Base-by-base conservation (phyloP, 2,329 filamentous ascomycete species). In the Rhinocladiella mackenziei region DNA sequence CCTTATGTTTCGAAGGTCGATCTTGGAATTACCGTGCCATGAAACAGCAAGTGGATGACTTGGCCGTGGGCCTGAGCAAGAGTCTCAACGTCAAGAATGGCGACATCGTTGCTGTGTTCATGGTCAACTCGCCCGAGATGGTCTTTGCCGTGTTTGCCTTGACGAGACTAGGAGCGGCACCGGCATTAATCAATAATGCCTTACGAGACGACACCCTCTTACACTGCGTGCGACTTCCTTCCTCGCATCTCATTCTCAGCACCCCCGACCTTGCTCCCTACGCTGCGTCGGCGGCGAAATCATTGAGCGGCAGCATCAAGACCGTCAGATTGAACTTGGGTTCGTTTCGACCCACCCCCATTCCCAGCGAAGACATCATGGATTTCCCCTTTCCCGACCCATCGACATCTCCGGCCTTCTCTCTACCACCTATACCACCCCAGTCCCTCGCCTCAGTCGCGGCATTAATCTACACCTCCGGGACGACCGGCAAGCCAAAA, bases 51-150 rank as follows among this genome's bases (percentile, higher is more conserved):
- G 67, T 66, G 36, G 64, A 71, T 47, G 63, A 65, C 35, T 58
- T 73, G 42, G 69, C 70, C n/a, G 62, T 64, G 10, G 57, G 69
- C 18, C 56, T 74, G 18, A 61, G 65, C 38, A 9, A 43, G 14
- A 54, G 52, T 3, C 60, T 64, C 38, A 65, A 61, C 7, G 55
- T 73, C 10, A 55, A 57, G 19, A 40, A 60, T 0, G 65, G 66
- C 2, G 69, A 73, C 45, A 65, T 65, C 32, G 65, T 74, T 11
- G 69, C 63, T 3, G 63, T 74, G 2, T 74, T 71, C 56, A 70
- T 65, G 35, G 68, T 63, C 9, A 75, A 75, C 48, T 73, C 69
- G 1, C 70, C 69, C 0, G 71, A 74, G 50, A 72, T 74, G 68
- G 62, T 72, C 2, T 60, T 72, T 13, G 58, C 60, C 1, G 59